These are phyloP conservation scores for Naganishia vishniacii DNA, from an alignment of 768 basidiomycete species.

Conservation along the genomic window DNA sequence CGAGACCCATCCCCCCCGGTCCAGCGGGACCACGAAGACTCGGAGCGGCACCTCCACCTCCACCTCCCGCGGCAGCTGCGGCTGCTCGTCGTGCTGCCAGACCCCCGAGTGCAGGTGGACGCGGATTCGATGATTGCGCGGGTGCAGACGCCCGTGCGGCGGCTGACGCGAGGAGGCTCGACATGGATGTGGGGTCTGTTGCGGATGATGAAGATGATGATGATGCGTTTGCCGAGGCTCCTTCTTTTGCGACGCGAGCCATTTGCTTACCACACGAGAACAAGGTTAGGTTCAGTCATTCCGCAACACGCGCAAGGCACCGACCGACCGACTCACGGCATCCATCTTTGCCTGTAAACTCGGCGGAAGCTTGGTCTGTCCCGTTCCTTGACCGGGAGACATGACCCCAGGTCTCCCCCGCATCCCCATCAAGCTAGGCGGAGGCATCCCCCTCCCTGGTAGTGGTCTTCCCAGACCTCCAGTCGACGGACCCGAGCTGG, in stretches of 20 bases:
- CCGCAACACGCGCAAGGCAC: neutral
- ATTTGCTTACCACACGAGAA: too few relatives aligned
- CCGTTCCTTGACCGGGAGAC: neutral
- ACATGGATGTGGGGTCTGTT: conserved; percentile 42
- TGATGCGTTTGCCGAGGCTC: too few relatives aligned
- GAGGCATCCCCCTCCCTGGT: conserved; percentile 8
- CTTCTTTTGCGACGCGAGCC: conserved; percentile 16
- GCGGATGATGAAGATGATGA: too few relatives aligned
- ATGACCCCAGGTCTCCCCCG: conserved; percentile 1
- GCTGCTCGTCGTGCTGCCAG: conserved; percentile 50
- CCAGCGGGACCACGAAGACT: too few relatives aligned
- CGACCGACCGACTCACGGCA: conserved; percentile 68
- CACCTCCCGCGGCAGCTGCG: conserved; percentile 29
- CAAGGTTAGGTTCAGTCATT: too few relatives aligned
- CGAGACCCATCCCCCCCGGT: too few relatives aligned
- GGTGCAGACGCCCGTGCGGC: conserved; percentile 33
- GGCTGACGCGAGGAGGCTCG: conserved; percentile 41
- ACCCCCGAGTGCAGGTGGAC: conserved; percentile 41
- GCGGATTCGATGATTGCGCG: conserved; percentile 25
- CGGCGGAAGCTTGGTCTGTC: conserved; percentile 61
- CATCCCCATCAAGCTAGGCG: conserved; percentile 16
- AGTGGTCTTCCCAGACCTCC: neutral
- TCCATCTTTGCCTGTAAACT: conserved; percentile 90
- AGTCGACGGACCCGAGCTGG: neutral
- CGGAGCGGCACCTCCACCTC: conserved; percentile 27